Evolutionary conservation across 148 eudicot species (phyloP).

Genomic region (Dianthus caryophyllus): DNA sequence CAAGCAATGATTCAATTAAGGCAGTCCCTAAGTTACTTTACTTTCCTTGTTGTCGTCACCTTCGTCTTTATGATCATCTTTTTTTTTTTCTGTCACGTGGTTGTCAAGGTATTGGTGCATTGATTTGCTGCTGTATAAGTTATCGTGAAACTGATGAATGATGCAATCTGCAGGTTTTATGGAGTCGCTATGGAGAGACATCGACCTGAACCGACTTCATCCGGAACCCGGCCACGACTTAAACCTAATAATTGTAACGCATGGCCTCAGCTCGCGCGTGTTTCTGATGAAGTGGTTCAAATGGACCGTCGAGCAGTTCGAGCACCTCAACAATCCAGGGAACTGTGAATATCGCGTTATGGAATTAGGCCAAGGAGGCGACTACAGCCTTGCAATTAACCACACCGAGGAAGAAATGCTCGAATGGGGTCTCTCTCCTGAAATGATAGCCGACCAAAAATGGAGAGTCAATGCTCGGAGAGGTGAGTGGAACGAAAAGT

Average conservation of each 20-base stretch:
- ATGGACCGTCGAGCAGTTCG: constrained; percentile 90
- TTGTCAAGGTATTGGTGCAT: neutral
- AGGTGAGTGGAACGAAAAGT: constrained; percentile 64
- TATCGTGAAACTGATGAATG: neutral
- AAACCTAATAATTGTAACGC: constrained; percentile 67
- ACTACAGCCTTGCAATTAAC: constrained; percentile 78
- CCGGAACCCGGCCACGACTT: constrained; percentile 51
- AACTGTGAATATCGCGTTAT: constrained; percentile 72
- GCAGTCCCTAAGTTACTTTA: no score
- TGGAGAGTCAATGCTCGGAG: constrained; percentile 47
- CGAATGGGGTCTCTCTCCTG: constrained; percentile 83
- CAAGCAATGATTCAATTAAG: no score
- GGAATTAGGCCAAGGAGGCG: constrained; percentile 67
- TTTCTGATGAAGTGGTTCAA: constrained; percentile 93
- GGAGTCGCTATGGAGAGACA: constrained; percentile 95
- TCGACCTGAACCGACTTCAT: constrained; percentile 69
- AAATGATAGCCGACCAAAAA: constrained; percentile 81
- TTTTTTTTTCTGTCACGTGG: neutral
- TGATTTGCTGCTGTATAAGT: neutral
- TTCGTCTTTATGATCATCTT: neutral
- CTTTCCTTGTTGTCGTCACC: neutral
- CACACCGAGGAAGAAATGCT: constrained; percentile 56
- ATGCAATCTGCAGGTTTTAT: constrained; percentile 65
- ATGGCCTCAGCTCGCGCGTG: constrained; percentile 78
- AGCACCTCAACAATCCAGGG: constrained; percentile 50